Percentiles rank a stretch among this genome's conserved stretches.
Evolutionary conservation across 805 yeast species (phyloP).

Genomic region (Limtongozyma cylindracea): DNA sequence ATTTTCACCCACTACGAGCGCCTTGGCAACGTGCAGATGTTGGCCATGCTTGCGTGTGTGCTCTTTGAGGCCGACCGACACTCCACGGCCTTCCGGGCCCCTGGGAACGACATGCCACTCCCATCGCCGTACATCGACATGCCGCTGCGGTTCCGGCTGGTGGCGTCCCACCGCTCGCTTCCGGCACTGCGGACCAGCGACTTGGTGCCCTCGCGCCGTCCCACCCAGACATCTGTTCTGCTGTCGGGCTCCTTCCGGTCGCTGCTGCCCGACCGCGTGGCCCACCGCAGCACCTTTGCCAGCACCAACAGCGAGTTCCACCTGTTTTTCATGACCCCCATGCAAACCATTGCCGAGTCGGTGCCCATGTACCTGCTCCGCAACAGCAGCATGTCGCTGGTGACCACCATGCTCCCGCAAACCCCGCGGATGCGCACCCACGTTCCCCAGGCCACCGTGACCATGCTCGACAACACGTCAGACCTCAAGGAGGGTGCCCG

Average conservation of each 20-base stretch:
- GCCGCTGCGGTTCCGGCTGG: background rate
- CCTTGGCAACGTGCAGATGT: constrained; percentile 57
- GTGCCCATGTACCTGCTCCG: too few species aligned
- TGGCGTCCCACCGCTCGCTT: background rate
- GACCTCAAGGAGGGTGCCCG: constrained; percentile 18
- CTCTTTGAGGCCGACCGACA: constrained; percentile 4
- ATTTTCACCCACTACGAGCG: constrained; percentile 39
- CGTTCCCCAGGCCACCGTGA: constrained; percentile 15
- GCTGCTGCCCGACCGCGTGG: too few species aligned
- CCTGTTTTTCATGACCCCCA: too few species aligned
- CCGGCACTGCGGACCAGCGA: background rate
- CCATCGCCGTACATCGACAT: background rate
- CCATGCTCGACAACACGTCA: constrained; percentile 16
- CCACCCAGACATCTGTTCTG: background rate
- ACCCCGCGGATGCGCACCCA: background rate
- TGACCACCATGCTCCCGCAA: too few species aligned
- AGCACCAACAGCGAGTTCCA: too few species aligned
- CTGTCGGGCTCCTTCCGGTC: background rate
- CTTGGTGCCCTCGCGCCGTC: background rate
- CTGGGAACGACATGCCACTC: background rate
- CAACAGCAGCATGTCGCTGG: too few species aligned
- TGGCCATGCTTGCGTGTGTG: constrained; percentile 69
- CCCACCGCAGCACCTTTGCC: too few species aligned
- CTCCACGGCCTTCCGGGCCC: background rate
- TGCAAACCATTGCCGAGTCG: too few species aligned